These are phyloP conservation scores for Nemania sp. DNA, from an alignment of 2,329 filamentous ascomycete species.

Conservation along the genomic window DNA sequence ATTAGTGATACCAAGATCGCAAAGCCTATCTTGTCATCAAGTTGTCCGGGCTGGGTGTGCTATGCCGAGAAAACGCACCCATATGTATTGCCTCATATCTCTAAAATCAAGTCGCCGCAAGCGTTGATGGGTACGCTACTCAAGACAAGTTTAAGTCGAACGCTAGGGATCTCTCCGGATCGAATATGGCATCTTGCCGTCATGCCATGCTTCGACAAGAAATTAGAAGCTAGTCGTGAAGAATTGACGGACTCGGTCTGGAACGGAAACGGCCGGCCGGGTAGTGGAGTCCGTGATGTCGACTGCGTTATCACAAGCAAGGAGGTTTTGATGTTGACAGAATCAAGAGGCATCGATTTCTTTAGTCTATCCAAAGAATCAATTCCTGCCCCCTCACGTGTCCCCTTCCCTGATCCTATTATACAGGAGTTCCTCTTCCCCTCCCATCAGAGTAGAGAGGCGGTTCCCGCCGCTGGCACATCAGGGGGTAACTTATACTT, in stretches of 20 bases:
- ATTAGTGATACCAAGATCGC: slow-evolving; percentile 54
- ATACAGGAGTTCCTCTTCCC: slow-evolving; percentile 82
- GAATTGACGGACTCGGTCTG: slow-evolving; percentile 88
- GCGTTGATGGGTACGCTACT: slow-evolving; percentile 89
- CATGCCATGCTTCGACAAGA: slow-evolving; percentile 99
- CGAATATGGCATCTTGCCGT: slow-evolving; percentile 94
- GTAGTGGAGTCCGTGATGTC: slow-evolving; percentile 80
- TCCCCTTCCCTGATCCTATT: slow-evolving; percentile 77
- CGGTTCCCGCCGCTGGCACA: slow-evolving; percentile 73
- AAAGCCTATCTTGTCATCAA: slow-evolving; percentile 82
- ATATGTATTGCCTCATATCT: slow-evolving; percentile 90
- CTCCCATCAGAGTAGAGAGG: slow-evolving; percentile 54
- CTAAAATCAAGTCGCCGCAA: slow-evolving; percentile 92
- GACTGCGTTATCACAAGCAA: slow-evolving; percentile 98
- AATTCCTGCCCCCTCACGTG: slow-evolving; percentile 58
- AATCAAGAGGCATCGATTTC: slow-evolving; percentile 82
- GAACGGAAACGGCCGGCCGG: slow-evolving; percentile 64
- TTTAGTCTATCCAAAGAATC: slow-evolving; percentile 74
- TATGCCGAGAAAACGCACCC: slow-evolving; percentile 99
- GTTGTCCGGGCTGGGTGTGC: slow-evolving; percentile 98
- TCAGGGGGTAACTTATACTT: slow-evolving; percentile 92
- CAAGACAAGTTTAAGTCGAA: slow-evolving; percentile 84
- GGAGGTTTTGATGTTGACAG: slow-evolving; percentile 89
- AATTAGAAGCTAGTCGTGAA: slow-evolving; percentile 92
- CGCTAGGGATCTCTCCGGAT: slow-evolving; percentile 77